phyloP scores from a whole-genome alignment of 441 rosid genomes.

The Adansonia rubrostipa region DNA sequence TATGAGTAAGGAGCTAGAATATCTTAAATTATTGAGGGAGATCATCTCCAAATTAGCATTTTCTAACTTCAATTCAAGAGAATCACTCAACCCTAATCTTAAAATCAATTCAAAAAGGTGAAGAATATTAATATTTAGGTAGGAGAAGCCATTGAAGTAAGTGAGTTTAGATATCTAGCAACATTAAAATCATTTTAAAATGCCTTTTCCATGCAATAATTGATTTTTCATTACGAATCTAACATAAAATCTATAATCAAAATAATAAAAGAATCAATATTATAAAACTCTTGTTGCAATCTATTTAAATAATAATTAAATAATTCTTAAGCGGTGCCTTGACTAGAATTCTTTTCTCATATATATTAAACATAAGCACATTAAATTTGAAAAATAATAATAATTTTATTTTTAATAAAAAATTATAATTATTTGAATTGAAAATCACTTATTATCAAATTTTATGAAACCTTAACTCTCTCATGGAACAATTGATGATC shows the following conservation, averaged over 20 bases:
- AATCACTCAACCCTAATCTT: constrained; percentile 20
- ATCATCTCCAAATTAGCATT: constrained; percentile 2
- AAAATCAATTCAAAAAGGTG: neutral
- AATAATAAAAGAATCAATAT: neutral
- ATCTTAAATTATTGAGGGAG: neutral
- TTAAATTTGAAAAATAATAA: neutral
- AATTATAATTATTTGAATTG: no score
- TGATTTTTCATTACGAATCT: neutral
- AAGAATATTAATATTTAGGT: neutral
- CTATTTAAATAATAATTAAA: no score
- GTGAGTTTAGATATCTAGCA: neutral
- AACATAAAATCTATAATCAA: neutral
- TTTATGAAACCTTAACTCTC: neutral
- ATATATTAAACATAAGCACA: neutral
- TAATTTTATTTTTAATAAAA: neutral
- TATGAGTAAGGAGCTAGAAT: neutral
- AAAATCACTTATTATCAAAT: neutral
- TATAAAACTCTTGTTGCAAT: no score
- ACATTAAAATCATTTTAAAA: neutral
- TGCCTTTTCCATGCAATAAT: neutral
- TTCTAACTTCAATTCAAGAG: neutral
- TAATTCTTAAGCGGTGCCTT: no score
- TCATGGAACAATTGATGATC: neutral
- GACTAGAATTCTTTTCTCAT: neutral
- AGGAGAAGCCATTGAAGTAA: neutral